Conservation (phyloP, 2,329 filamentous ascomycete species). For the Colletotrichum theobromicola region DNA sequence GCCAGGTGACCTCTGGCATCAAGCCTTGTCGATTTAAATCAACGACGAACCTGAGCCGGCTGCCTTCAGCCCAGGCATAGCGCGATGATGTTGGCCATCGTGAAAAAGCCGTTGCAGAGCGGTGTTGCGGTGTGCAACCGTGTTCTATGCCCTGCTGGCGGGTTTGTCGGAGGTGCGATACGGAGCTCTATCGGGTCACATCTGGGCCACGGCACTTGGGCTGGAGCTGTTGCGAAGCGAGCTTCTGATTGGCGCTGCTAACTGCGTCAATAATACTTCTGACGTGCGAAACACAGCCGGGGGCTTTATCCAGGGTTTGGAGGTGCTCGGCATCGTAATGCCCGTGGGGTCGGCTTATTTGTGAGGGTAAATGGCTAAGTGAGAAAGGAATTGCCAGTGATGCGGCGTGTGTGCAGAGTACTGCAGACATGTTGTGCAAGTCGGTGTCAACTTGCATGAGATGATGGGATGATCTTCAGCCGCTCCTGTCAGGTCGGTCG, state of each 20-base stretch:
- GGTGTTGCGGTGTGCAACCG: not conserved
- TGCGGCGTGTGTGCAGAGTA: not conserved
- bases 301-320: not conserved
- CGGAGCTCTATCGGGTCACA: not conserved
- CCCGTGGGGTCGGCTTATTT: not conserved
- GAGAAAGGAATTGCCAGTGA: not conserved
- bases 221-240: not conserved
- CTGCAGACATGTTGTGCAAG: not conserved
- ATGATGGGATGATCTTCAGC: conserved; percentile 4
- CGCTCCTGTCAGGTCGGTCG: not conserved
- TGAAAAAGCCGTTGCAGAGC: not conserved
- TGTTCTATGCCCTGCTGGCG: not conserved
- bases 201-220: not conserved
- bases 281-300: conserved; percentile 7
- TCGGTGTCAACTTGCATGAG: not conserved
- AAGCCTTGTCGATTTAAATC: not conserved
- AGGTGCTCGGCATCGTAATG: not conserved
- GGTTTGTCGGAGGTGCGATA: not conserved
- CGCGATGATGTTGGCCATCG: not conserved
- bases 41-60: not conserved
- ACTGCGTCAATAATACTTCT: not conserved
- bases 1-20: not conserved
- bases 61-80: not conserved
- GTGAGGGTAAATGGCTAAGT: not conserved
- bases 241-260: conserved; percentile 20